These are phyloP conservation scores for Acorus calamus DNA, from an alignment of 106 monocot genomes.

Conservation along the genomic window DNA sequence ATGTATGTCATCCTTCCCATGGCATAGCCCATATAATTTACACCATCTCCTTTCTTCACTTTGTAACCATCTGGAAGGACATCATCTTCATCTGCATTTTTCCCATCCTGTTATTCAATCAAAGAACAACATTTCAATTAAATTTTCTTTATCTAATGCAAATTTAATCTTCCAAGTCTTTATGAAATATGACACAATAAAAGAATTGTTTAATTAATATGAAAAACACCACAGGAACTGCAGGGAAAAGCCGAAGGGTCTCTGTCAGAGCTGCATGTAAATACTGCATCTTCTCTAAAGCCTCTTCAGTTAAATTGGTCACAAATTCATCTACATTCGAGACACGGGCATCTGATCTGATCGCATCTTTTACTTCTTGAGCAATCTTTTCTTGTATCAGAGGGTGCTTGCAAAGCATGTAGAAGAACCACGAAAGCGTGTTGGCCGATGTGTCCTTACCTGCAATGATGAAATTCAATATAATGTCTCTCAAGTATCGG, in stretches of 20 bases:
- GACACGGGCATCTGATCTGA: not conserved
- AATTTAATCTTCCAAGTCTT: too few species aligned
- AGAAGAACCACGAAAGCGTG: slow-evolving; percentile 53
- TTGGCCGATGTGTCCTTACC: slow-evolving; percentile 48
- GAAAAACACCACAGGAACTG: slow-evolving; percentile 45
- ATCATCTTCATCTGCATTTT: slow-evolving; percentile 24
- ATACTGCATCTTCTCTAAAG: slow-evolving; percentile 40
- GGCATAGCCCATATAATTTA: slow-evolving; percentile 22
- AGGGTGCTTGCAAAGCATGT: slow-evolving; percentile 48
- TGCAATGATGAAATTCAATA: slow-evolving; percentile 55
- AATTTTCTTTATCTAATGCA: too few species aligned
- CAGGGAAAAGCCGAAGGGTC: slow-evolving; percentile 50
- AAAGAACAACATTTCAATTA: not conserved
- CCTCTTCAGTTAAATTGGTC: slow-evolving; percentile 19
- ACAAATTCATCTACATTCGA: slow-evolving; percentile 8
- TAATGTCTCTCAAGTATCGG: slow-evolving; percentile 39
- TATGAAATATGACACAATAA: too few species aligned
- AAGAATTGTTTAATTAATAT: too few species aligned
- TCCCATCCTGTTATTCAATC: slow-evolving; percentile 13
- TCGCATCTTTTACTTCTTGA: slow-evolving; percentile 12
- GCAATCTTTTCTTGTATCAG: slow-evolving; percentile 34
- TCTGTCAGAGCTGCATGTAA: slow-evolving; percentile 46
- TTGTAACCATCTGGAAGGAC: slow-evolving; percentile 30
- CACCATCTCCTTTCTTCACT: slow-evolving; percentile 35
- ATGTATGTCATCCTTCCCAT: slow-evolving; percentile 39